phyloP scores from a whole-genome alignment of 345 rosid species.

The Chamaenerion angustifolium region DNA sequence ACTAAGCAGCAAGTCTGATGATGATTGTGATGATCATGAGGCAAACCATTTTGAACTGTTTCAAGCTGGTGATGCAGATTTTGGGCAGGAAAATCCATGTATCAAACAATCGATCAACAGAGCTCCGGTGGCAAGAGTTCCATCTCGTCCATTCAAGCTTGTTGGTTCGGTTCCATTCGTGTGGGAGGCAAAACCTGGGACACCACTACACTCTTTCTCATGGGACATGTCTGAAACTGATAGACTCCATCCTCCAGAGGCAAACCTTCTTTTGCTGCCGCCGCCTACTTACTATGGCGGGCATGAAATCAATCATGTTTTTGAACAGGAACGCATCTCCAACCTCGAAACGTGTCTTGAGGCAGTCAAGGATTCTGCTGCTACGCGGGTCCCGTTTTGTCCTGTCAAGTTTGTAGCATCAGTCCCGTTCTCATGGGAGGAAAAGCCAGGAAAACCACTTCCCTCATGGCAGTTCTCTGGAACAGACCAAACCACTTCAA shows the following conservation, averaged over 20 bases:
- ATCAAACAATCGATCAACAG: no score
- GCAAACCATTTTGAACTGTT: no score
- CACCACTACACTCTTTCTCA: conserved; percentile 17
- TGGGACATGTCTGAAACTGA: no score
- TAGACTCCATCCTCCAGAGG: not conserved
- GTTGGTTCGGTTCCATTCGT: conserved; percentile 50
- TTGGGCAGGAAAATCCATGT: no score
- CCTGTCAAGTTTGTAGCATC: conserved; percentile 28
- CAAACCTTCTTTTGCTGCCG: conserved; percentile 16
- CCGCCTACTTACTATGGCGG: not conserved
- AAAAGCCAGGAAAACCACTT: conserved; percentile 13
- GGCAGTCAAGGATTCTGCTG: conserved; percentile 10
- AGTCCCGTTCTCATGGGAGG: conserved; percentile 16
- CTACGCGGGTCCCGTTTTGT: not conserved
- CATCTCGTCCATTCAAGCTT: conserved; percentile 36
- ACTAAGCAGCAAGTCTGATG: no score
- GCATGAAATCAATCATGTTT: conserved; percentile 4
- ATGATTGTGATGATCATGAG: no score
- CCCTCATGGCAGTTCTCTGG: conserved; percentile 9
- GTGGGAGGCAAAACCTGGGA: conserved; percentile 80
- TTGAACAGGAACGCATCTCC: conserved; percentile 4
- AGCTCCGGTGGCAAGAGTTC: conserved; percentile 17
- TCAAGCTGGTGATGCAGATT: no score
- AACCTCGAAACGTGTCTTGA: not conserved
- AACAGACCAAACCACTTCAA: conserved; percentile 3